phyloP scores from a whole-genome alignment of 2,329 filamentous ascomycete species.

The Botrytis galanthina region DNA sequence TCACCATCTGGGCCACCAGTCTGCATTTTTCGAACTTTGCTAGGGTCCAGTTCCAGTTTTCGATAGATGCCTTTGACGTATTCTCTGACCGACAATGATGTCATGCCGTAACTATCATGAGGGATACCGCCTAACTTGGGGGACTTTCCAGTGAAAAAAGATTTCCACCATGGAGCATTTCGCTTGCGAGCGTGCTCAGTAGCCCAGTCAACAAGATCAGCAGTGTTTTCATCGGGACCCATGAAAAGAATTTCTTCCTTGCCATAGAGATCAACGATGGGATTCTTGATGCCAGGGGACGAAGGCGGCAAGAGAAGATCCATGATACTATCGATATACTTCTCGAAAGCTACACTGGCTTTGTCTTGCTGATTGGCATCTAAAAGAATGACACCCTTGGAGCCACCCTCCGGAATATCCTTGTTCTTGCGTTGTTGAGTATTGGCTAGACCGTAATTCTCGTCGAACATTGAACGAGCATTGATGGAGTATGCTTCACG shows the following conservation, averaged over 20 bases:
- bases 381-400: constrained; percentile 94
- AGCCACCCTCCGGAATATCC: constrained; percentile 96
- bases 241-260: constrained; percentile 98
- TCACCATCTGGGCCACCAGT: constrained; percentile 97
- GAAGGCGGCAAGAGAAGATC: constrained; percentile 86
- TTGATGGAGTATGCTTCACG: constrained; percentile 97
- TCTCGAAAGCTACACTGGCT: constrained; percentile 89
- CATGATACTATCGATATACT: constrained; percentile 98
- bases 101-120: constrained; percentile 97
- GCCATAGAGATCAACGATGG: constrained; percentile 90
- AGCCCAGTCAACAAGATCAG: constrained; percentile 97
- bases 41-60: constrained; percentile 86
- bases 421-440: constrained; percentile 99
- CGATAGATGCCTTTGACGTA: constrained; percentile 97
- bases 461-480: constrained; percentile 91
- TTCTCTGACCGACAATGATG: constrained; percentile 91
- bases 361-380: constrained; percentile 94
- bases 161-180: constrained; percentile 98
- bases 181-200: constrained; percentile 86
- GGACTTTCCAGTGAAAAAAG: constrained; percentile 99
- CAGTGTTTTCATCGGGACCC: constrained; percentile 98
- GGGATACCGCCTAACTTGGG: constrained; percentile 94
- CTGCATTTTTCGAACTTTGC: constrained; percentile 87
- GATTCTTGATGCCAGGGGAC: constrained; percentile 97
- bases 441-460: constrained; percentile 97